Base-by-base conservation (phyloP, 2,329 filamentous ascomycete genomes). In the Ophiostoma sp. region DNA sequence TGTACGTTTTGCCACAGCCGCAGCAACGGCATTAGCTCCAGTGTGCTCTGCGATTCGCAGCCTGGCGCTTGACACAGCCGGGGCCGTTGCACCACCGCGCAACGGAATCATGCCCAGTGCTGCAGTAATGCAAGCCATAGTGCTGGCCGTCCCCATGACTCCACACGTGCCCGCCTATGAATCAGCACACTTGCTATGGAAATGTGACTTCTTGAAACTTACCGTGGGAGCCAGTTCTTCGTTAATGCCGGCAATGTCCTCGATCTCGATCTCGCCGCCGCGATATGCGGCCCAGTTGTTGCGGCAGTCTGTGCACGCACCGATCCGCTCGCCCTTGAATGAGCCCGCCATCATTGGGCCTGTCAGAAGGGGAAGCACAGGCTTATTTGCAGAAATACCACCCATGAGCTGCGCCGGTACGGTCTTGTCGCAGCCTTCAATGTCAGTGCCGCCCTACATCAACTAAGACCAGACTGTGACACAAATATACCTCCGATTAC, bases 141-240 rank as follows among this genome's bases (percentile, higher is more conserved):
- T 96, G 76, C 93, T 94, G 7, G 93, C 93, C 0, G 93, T 96
- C 73, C 92, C 95, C 93, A 96, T 96, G 23, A 94, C 93, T 66
- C 92, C 92, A 73, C 93, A 96, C 0, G 92, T 93, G 39, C 93
- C 93, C 1, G 88, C 87, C 0, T 64, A 17, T 7, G 6, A 62
- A 33, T 17, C 15, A 60, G 23, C 4, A 31, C 4, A 62, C 23
- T 60, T 0, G 10, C n/a, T 5, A 17, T 20, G 11, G 3, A 7
- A 27, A 62, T 6, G 17, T 7, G 13, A 35, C 33, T 7, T 6
- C 2, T 33, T 5, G 13, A n/a, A 64, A 23, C 33, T 10, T 36
- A 64, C 60, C 7, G 89, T 92, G 0, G 90, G 90, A 0, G 89
- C 89, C 8, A 93, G 80, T 74, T 92, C 90, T 65, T 91, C 89